These are phyloP conservation scores for Byssothecium circinans DNA, from an alignment of 2,329 filamentous ascomycete genomes.

Conservation along the genomic window DNA sequence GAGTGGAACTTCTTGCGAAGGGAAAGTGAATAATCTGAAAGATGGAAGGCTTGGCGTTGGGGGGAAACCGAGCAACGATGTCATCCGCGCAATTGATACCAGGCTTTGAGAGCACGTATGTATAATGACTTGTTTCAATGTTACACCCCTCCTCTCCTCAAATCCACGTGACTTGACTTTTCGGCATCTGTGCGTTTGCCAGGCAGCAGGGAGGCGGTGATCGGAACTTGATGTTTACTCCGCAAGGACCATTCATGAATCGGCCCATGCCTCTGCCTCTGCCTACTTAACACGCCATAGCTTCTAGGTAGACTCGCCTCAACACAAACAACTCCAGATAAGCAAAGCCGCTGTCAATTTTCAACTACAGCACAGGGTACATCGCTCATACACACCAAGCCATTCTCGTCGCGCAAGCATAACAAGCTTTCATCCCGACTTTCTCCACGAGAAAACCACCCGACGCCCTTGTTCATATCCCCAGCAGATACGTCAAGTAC, in stretches of 20 bases:
- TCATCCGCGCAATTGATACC: background rate
- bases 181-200: background rate
- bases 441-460: too few relatives aligned
- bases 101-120: background rate
- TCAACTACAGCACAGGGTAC: too few relatives aligned
- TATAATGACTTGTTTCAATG: background rate
- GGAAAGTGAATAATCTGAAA: constrained; percentile 19
- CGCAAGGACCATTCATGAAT: background rate
- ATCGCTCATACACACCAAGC: too few relatives aligned
- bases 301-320: background rate
- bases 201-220: background rate
- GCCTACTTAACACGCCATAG: background rate
- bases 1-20: constrained; percentile 68
- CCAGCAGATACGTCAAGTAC: background rate
- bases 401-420: too few relatives aligned
- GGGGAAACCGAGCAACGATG: background rate
- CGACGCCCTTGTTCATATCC: too few relatives aligned
- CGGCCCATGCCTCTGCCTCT: background rate
- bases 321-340: background rate
- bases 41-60: constrained; percentile 6
- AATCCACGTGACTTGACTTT: background rate
- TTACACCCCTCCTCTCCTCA: background rate
- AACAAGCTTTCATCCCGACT: too few relatives aligned
- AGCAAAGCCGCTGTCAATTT: too few relatives aligned
- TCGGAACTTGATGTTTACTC: background rate